phyloP scores from a whole-genome alignment of 2,329 filamentous ascomycete genomes.

The Aureobasidium subglaciale region DNA sequence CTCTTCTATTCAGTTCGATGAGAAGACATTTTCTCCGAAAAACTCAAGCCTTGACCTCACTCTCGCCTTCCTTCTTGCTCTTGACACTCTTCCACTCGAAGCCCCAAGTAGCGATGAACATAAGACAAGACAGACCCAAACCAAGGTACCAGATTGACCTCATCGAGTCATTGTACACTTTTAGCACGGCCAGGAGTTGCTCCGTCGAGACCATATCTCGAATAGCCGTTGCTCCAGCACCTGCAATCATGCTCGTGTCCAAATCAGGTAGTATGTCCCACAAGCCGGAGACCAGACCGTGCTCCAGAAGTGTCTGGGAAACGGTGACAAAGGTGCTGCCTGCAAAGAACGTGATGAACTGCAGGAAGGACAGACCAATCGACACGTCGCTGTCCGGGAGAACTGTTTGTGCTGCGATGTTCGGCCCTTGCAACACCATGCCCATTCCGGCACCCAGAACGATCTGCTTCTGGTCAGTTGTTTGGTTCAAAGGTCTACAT shows the following conservation, averaged over 20 bases:
- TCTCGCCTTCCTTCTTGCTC: neutral
- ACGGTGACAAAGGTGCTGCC: slow-evolving; percentile 38
- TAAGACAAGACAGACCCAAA: slow-evolving; percentile 44
- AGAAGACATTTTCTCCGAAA: too few relatives aligned
- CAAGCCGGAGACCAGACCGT: slow-evolving; percentile 35
- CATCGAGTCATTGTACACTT: slow-evolving; percentile 55
- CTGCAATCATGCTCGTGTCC: slow-evolving; percentile 31
- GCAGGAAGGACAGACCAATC: slow-evolving; percentile 36
- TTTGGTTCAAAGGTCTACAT: neutral
- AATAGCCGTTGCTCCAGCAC: slow-evolving; percentile 49
- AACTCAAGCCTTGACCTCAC: neutral
- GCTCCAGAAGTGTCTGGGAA: slow-evolving; percentile 37
- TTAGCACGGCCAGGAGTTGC: slow-evolving; percentile 45
- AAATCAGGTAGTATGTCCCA: slow-evolving; percentile 29
- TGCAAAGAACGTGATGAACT: slow-evolving; percentile 36
- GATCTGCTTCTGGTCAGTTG: slow-evolving; percentile 19
- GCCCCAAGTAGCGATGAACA: slow-evolving; percentile 44
- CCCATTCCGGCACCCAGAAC: slow-evolving; percentile 31
- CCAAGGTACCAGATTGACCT: slow-evolving; percentile 51
- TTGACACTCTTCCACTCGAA: slow-evolving; percentile 56
- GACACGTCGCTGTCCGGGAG: slow-evolving; percentile 32
- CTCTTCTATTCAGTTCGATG: too few relatives aligned
- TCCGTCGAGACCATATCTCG: slow-evolving; percentile 42
- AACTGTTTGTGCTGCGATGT: slow-evolving; percentile 34
- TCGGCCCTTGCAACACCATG: slow-evolving; percentile 35